Percentiles rank a stretch among this genome's conserved stretches.
These are phyloP conservation scores for Physcomitrellopsis africana DNA, from an alignment of 225 moss, liverwort and hornwort genomes.

Conservation along the genomic window DNA sequence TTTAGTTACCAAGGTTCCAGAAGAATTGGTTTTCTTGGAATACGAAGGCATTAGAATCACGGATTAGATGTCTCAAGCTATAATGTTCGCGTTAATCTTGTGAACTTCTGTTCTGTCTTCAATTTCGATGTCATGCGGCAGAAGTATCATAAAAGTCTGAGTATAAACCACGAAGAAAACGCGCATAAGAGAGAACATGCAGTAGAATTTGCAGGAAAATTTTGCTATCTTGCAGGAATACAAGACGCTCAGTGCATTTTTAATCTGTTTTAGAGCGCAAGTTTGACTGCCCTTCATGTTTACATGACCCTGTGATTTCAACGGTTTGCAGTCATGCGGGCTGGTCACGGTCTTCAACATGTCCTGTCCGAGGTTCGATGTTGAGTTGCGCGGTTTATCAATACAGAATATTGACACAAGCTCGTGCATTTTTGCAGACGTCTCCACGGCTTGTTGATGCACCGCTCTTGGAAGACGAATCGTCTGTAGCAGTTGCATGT, in stretches of 20 bases:
- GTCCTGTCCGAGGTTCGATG: background rate
- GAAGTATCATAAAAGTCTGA: background rate
- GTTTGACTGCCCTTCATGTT: background rate
- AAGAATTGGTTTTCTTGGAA: too few species aligned
- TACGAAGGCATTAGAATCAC: too few species aligned
- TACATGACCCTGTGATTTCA: background rate
- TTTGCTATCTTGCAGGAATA: background rate
- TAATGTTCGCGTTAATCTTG: background rate
- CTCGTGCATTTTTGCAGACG: conserved; percentile 60
- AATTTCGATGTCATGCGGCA: background rate
- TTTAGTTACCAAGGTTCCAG: too few species aligned
- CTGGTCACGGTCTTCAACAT: background rate
- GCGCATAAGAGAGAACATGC: background rate
- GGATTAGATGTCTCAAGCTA: too few species aligned
- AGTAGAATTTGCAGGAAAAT: background rate
- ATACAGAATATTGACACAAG: background rate
- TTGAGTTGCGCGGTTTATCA: conserved; percentile 17
- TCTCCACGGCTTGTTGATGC: conserved; percentile 82
- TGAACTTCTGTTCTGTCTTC: background rate
- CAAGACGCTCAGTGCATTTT: background rate
- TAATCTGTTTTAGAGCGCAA: conserved; percentile 2
- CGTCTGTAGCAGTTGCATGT: conserved; percentile 66
- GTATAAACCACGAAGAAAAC: background rate
- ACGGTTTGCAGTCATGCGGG: background rate
- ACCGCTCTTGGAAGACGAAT: conserved; percentile 81